Evolutionary conservation across 108 stramenopile species (phyloP).

Genomic region (Nitzschia sp.): DNA sequence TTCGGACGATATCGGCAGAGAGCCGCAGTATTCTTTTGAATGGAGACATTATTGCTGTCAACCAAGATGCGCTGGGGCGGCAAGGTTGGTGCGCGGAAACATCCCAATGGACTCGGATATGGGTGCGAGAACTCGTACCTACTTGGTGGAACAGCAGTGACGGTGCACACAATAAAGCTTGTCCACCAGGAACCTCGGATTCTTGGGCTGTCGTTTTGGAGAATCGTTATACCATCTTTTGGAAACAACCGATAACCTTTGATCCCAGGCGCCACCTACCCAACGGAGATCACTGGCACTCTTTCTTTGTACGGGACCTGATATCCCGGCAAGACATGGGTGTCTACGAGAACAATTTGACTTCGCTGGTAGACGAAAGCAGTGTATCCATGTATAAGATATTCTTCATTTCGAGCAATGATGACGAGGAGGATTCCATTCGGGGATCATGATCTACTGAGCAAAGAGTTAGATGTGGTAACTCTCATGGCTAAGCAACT

Average conservation of each 20-base stretch:
- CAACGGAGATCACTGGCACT: background rate
- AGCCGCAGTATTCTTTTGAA: conserved; percentile 22
- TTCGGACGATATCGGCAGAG: conserved; percentile 27
- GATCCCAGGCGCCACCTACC: conserved; percentile 16
- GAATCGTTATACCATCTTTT: conserved; percentile 21
- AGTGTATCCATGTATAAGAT: conserved; percentile 12
- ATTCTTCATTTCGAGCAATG: conserved; percentile 2
- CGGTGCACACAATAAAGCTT: background rate
- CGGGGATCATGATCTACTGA: no score
- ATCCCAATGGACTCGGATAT: background rate
- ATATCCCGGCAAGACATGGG: conserved; percentile 6
- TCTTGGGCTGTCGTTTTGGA: conserved; percentile 17
- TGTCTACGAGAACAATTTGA: background rate
- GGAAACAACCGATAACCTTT: background rate
- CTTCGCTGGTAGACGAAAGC: conserved; percentile 17
- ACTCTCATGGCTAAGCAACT: no score
- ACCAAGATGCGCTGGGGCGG: conserved; percentile 21
- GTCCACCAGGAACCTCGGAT: conserved; percentile 10
- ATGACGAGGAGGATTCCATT: no score
- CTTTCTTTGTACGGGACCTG: conserved; percentile 15
- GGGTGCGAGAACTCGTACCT: conserved; percentile 18
- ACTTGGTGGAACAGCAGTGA: background rate
- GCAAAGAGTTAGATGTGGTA: no score
- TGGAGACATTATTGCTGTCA: conserved; percentile 25
- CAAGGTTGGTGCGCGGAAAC: conserved; percentile 33